Evolutionary conservation across 225 moss, liverwort and hornwort species (phyloP).

Genomic region (Physcomitrium patens): DNA sequence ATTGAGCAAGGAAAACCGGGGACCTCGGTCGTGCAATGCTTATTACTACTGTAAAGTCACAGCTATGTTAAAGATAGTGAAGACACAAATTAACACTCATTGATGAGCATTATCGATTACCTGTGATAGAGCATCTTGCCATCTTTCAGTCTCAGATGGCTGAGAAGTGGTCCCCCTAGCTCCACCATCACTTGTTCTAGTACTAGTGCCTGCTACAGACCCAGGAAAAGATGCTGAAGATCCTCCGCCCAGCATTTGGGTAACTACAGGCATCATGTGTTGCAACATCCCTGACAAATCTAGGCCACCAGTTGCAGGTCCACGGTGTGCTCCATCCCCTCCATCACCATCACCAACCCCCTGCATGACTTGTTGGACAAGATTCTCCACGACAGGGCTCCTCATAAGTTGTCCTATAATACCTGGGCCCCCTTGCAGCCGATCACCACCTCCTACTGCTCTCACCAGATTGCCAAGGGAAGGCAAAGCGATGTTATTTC

Average conservation of each 20-base stretch:
- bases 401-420: constrained; percentile 87
- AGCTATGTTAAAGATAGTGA: background rate
- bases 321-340: constrained; percentile 48
- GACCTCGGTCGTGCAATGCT: background rate
- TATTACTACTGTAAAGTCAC: background rate
- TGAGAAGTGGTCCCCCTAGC: constrained; percentile 55
- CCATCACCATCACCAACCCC: constrained; percentile 70
- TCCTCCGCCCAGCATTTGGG: constrained; percentile 86
- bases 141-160: constrained; percentile 21
- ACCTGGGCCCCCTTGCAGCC: constrained; percentile 54
- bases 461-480: constrained; percentile 51
- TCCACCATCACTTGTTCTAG: constrained; percentile 51
- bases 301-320: constrained; percentile 45
- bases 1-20: background rate
- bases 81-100: background rate
- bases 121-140: constrained; percentile 55
- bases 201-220: constrained; percentile 45
- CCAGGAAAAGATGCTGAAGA: constrained; percentile 56
- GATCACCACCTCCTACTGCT: constrained; percentile 55
- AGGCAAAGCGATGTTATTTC: constrained; percentile 29
- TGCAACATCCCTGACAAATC: constrained; percentile 78
- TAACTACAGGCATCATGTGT: constrained; percentile 89
- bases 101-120: constrained; percentile 35
- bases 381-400: constrained; percentile 86
- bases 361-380: constrained; percentile 84